Base-by-base conservation (phyloP, 1,139 yeast species). In the Scheffersomyces titani region DNA sequence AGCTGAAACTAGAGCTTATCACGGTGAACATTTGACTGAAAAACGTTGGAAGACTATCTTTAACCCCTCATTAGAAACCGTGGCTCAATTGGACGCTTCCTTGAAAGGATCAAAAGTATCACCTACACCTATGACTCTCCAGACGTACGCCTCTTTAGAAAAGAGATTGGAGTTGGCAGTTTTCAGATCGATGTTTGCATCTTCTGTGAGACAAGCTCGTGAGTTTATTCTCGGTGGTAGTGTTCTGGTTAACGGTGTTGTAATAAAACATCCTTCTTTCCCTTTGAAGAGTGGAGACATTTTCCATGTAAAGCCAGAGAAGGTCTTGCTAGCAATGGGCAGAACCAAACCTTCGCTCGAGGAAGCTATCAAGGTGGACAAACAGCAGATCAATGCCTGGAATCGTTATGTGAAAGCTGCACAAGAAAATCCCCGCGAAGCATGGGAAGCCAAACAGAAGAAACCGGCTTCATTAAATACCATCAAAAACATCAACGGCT, bases 1-100 rank as follows among this genome's bases (percentile, higher is more conserved):
- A 72, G 89, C 88, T 68, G 98, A 92, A 70, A 88, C 98, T 4
- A 85, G 99, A 75, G 89, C 96, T 1, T 94, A 94, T 72, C 99
- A 94, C 71, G 99, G 99, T 64, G 98, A 94, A 68, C 93, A 90
- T 70, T 75, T 94, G 57, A 89, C 96, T 0, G 99, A 94, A 71
- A 78, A 86, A 30, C 86, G 94, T 69, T 91, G 93, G 86, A 86
- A 89, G 69, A 78, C 86, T 36, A 73, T 84, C 54, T 92, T 92
- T 74, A 79, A 85, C 58, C 89, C 93, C 45, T 86, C 88, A 57
- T 78, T 92, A 63, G 88, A 90, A 59, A 90, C 96, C 45, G 97
- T 92, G 52, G 94, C 96, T 3, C 92, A 90, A 74, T 75, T 93
- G 77, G 88, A 89, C 70, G 90, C 93, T 7, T 87, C 92, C 0